Evolutionary conservation across 495 filamentous ascomycete genomes (phyloP).

Genomic region (Penicillium roqueforti): DNA sequence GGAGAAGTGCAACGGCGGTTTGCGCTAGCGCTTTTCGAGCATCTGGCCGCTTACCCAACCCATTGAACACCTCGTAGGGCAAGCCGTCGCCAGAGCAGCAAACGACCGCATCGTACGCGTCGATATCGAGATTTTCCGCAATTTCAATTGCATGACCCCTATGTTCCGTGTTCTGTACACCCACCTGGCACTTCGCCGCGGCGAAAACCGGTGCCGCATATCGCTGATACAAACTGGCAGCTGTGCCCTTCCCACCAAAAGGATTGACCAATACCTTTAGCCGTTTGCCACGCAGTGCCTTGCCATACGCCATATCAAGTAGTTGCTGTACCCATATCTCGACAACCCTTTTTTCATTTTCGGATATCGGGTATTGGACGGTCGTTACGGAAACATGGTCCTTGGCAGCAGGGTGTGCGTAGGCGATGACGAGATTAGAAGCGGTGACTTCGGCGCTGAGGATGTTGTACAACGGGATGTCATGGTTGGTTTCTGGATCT

Average conservation of each 20-base stretch:
- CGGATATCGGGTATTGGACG: conserved; percentile 57
- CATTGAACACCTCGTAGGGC: conserved; percentile 93
- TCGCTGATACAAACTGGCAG: conserved; percentile 65
- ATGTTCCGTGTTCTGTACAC: conserved; percentile 69
- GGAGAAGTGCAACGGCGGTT: conserved; percentile 83
- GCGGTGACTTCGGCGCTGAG: conserved; percentile 69
- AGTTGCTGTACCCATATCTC: conserved; percentile 60
- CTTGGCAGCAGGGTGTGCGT: conserved; percentile 57
- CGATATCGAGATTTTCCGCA: conserved; percentile 70
- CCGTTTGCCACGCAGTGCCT: conserved; percentile 64
- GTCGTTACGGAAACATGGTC: conserved; percentile 53
- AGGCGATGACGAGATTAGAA: conserved; percentile 67
- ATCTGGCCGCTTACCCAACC: conserved; percentile 70
- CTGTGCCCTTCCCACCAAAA: conserved; percentile 78
- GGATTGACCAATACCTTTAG: conserved; percentile 90
- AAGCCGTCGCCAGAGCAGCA: conserved; percentile 91
- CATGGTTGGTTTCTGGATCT: conserved; percentile 37
- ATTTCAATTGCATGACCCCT: conserved; percentile 77
- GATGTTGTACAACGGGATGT: conserved; percentile 76
- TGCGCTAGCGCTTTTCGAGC: conserved; percentile 68
- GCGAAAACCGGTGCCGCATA: conserved; percentile 79
- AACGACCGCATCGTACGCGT: conserved; percentile 76
- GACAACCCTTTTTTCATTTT: conserved; percentile 45
- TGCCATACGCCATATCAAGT: conserved; percentile 66
- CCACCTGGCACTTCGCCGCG: conserved; percentile 72